Base-by-base conservation (phyloP, 331 rosid species). In the Quercus tomentella region DNA sequence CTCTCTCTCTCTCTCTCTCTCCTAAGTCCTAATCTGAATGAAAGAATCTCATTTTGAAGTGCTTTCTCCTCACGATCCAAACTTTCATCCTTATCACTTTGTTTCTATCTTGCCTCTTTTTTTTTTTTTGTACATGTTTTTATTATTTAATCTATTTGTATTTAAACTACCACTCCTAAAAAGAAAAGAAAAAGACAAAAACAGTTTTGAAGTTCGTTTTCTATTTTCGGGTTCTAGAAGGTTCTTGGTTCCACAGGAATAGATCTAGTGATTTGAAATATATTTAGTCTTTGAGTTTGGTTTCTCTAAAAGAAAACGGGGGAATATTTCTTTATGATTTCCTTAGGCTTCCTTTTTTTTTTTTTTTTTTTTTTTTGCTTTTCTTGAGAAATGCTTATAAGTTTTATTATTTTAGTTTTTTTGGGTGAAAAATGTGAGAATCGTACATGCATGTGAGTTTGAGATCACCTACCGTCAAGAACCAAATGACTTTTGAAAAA, bases 191-290 rank as follows among this genome's bases (percentile, higher is more conserved):
- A 7, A 7, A 35, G 9, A 35, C 8, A 35, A 35, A 35, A 35
- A 35, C 9, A 7, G 41, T 35, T 35, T 35, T 6, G 41, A 9
- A 35, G 41, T 35, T 35, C 6, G 9, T 35, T 35, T 35, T 35
- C 41, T 35, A 35, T 35, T 35, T 35, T 35, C 41, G 9, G 9
- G 9, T 35, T 6, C 41, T 7, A 35, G 41, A 35, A 35, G 9
- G 9, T 6, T 35, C 77, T 70, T 70, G 6, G 31, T 55, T 69
- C 72, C 25, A 57, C 56, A 8, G 77, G 74, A 33, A 15, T 84
- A 58, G 87, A 85, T 88, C 89, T 78, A 57, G 72, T 73, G 28
- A 66, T 8, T 57, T 17, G 18, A 17, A 10, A 72, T 23, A 6
- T 49, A 18, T 35, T 35, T 9, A 45, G 15, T 41, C 52, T 1